These are phyloP conservation scores for Claviceps maximensis DNA, from an alignment of 2,329 filamentous ascomycete species.

Conservation along the genomic window DNA sequence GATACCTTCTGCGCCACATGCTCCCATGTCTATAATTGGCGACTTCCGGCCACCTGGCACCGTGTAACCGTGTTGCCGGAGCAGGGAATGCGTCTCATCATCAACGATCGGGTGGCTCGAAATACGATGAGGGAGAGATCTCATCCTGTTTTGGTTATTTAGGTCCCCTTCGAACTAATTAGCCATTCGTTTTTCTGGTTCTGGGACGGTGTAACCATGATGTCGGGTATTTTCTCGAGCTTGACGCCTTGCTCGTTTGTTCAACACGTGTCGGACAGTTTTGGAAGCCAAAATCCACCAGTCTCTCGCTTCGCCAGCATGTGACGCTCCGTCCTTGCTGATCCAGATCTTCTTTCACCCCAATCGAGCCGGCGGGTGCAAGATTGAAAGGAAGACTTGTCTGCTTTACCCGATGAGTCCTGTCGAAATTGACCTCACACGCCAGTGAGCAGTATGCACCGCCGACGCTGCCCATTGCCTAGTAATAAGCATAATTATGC, in stretches of 20 bases:
- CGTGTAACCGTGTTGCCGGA: background rate
- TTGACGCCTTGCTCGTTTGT: background rate
- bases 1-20: background rate
- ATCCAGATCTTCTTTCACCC: background rate
- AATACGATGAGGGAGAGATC: background rate
- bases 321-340: background rate
- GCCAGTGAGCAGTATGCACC: background rate
- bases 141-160: background rate
- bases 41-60: background rate
- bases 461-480: background rate
- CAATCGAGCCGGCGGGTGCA: background rate
- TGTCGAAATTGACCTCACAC: background rate
- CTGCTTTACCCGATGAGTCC: background rate
- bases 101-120: background rate
- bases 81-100: background rate
- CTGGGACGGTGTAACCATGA: background rate
- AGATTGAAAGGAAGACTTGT: background rate
- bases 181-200: background rate
- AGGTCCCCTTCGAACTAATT: background rate
- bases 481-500: background rate
- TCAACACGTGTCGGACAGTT: background rate
- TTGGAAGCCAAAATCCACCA: background rate
- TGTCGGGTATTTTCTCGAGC: background rate
- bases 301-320: background rate
- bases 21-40: background rate